A percentile compares a stretch with the other conserved stretches of the same genome.
These are phyloP conservation scores for Amanita pseudoporphyria DNA, from an alignment of 768 basidiomycete species.

Conservation along the genomic window DNA sequence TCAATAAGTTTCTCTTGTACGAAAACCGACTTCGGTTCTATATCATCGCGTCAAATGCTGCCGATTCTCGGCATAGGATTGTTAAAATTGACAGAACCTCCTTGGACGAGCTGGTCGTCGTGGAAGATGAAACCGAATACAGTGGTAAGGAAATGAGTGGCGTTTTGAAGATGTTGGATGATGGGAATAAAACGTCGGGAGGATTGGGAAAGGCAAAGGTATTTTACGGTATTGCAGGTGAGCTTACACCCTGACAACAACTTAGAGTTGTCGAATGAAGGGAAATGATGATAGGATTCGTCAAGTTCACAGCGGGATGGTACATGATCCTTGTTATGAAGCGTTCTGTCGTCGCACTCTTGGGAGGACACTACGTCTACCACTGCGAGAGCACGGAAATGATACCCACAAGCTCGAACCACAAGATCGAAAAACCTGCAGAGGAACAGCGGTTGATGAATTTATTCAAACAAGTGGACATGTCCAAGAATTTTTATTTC, in stretches of 20 bases:
- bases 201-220: conserved; percentile 72
- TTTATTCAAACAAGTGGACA: conserved; percentile 92
- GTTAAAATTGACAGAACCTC: conserved; percentile 89
- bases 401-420: conserved; percentile 64
- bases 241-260: conserved; percentile 9
- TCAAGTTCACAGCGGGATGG: conserved; percentile 92
- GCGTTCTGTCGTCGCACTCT: conserved; percentile 82
- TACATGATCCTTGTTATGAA: conserved; percentile 90
- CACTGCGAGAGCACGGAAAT: conserved; percentile 92
- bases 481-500: conserved; percentile 99
- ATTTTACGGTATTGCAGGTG: conserved; percentile 81
- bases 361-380: conserved; percentile 94
- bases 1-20: conserved; percentile 88
- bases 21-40: conserved; percentile 90
- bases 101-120: conserved; percentile 61
- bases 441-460: conserved; percentile 87
- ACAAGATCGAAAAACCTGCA: conserved; percentile 77
- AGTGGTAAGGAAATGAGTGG: conserved; percentile 83
- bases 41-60: conserved; percentile 84
- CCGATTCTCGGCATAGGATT: conserved; percentile 82
- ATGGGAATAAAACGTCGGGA: conserved; percentile 84
- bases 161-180: conserved; percentile 91
- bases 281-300: conserved; percentile 56
- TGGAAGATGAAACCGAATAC: conserved; percentile 87
- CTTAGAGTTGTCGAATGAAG: neutral